These are phyloP conservation scores for Zygoascus sp. DNA, from an alignment of 1,139 yeast species.

Conservation along the genomic window DNA sequence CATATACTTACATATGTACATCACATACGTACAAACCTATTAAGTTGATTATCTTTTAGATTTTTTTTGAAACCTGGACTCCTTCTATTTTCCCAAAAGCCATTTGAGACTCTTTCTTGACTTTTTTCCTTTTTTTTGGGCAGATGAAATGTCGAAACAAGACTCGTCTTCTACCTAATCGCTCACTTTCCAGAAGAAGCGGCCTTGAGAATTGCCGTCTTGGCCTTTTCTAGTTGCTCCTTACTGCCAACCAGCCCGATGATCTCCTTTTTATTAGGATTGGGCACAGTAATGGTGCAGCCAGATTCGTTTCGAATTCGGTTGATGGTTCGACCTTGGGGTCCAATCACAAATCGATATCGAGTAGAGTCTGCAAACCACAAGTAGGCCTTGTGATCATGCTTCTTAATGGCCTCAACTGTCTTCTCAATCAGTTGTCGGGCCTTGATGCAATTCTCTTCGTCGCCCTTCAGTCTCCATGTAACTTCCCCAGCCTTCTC, in stretches of 20 bases:
- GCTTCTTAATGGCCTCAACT: conserved; percentile 35
- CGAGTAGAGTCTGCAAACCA: conserved; percentile 45
- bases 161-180: background rate
- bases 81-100: too few species aligned
- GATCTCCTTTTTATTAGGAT: conserved; percentile 39
- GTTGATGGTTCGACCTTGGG: conserved; percentile 66
- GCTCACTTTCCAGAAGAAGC: conserved; percentile 8
- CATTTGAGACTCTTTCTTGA: too few species aligned
- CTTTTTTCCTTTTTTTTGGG: background rate
- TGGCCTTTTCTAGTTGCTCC: conserved; percentile 47
- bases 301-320: conserved; percentile 56
- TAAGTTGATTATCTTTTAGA: background rate
- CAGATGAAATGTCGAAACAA: background rate
- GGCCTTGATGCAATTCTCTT: conserved; percentile 35
- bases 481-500: conserved; percentile 33
- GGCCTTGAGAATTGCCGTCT: conserved; percentile 34
- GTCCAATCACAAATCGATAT: conserved; percentile 66
- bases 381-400: conserved; percentile 44
- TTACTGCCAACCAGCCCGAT: conserved; percentile 34
- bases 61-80: too few species aligned
- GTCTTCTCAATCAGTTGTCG: conserved; percentile 32
- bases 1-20: too few species aligned
- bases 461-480: conserved; percentile 41
- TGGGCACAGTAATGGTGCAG: conserved; percentile 62
- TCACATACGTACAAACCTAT: too few species aligned